These are phyloP conservation scores for Talaromyces sp. DNA, from an alignment of 2,329 filamentous ascomycete genomes.

Conservation along the genomic window DNA sequence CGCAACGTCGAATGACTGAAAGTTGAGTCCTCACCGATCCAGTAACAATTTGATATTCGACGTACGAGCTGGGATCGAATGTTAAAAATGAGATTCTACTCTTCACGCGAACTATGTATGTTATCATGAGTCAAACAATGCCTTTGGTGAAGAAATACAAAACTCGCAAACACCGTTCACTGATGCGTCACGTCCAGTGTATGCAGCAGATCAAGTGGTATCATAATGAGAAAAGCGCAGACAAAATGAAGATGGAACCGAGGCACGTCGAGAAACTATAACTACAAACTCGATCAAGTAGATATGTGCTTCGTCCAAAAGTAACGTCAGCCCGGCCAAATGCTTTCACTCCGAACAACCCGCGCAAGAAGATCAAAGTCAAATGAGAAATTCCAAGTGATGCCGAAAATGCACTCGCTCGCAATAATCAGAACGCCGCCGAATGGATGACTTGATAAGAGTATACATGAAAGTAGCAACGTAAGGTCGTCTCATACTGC, in stretches of 20 bases:
- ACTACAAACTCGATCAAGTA: conserved; percentile 4
- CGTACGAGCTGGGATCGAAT: background rate
- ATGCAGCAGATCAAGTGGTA: conserved; percentile 16
- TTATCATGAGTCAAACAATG: conserved; percentile 10
- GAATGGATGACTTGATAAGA: conserved; percentile 14
- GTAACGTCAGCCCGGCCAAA: background rate
- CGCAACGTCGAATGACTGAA: background rate
- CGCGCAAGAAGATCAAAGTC: background rate
- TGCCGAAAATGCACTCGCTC: conserved; percentile 14
- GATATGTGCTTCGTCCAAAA: conserved; percentile 10
- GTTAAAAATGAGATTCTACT: background rate
- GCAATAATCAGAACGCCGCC: conserved; percentile 12
- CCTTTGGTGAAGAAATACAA: background rate
- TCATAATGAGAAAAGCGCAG: conserved; percentile 10
- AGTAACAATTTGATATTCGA: background rate
- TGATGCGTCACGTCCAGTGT: conserved; percentile 15
- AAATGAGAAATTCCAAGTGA: conserved; percentile 13
- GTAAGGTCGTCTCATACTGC: background rate
- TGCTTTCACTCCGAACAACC: conserved; percentile 8
- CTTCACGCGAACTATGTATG: conserved; percentile 7
- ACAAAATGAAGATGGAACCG: background rate
- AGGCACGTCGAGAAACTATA: conserved; percentile 4
- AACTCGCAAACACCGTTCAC: conserved; percentile 13
- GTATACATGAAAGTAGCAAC: conserved; percentile 12
- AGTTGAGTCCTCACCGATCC: too few relatives aligned